phyloP scores from a whole-genome alignment of 2,329 filamentous ascomycete species.

The Botrytis galanthina region DNA sequence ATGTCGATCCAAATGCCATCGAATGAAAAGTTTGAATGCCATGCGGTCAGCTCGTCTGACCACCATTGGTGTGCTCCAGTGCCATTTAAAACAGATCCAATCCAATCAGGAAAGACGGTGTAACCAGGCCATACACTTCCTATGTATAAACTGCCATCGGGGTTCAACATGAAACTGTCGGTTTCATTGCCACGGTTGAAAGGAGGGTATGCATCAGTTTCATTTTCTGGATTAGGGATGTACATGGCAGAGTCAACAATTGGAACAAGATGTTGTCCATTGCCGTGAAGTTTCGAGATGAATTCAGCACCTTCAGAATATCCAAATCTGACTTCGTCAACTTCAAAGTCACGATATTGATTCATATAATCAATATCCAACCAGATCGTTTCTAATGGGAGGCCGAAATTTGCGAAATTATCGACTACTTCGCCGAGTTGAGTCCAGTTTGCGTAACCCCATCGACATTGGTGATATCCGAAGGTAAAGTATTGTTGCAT shows the following conservation, averaged over 20 bases:
- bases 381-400: constrained; percentile 69
- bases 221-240: constrained; percentile 67
- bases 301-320: constrained; percentile 59
- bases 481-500: constrained; percentile 82
- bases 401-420: constrained; percentile 61
- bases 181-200: constrained; percentile 61
- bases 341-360: constrained; percentile 58
- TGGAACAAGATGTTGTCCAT: constrained; percentile 59
- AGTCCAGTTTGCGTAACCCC: constrained; percentile 76
- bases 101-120: constrained; percentile 69
- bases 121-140: constrained; percentile 74
- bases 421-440: constrained; percentile 64
- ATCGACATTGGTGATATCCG: constrained; percentile 80
- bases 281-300: constrained; percentile 58
- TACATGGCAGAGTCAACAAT: constrained; percentile 74
- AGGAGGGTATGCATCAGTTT: constrained; percentile 59
- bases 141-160: constrained; percentile 55
- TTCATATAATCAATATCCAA: constrained; percentile 73
- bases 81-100: constrained; percentile 57
- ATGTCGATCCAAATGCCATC: constrained; percentile 58
- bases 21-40: constrained; percentile 52
- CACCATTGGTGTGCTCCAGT: constrained; percentile 67
- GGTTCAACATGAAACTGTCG: constrained; percentile 54
- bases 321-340: constrained; percentile 56
- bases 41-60: constrained; percentile 58